These are phyloP conservation scores for Dendrobium catenatum DNA, from an alignment of 106 monocot species.

Conservation along the genomic window DNA sequence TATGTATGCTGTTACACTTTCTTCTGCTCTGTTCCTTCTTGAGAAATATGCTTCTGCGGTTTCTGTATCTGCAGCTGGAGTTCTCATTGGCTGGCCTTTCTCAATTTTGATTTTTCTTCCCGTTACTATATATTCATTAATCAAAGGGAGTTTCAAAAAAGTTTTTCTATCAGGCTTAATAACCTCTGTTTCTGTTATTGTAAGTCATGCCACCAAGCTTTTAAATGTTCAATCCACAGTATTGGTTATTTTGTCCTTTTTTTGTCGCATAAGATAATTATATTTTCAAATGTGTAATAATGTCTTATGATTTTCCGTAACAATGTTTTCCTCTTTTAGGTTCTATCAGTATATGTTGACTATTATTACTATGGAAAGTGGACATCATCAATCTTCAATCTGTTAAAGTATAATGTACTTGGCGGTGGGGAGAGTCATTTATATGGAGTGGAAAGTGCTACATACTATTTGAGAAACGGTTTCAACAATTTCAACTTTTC, in stretches of 20 bases:
- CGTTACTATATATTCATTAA: conserved; percentile 61
- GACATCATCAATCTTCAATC: conserved; percentile 93
- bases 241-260: not conserved
- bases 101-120: conserved; percentile 81
- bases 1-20: conserved; percentile 93
- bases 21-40: conserved; percentile 86
- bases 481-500: conserved; percentile 96
- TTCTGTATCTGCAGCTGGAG: conserved; percentile 79
- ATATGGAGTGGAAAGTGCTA: conserved; percentile 81
- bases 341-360: conserved; percentile 63
- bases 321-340: conserved; percentile 32
- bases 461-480: conserved; percentile 86
- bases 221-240: not conserved
- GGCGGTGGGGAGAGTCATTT: conserved; percentile 96
- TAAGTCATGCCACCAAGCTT: conserved; percentile 35
- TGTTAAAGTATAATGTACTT: conserved; percentile 77
- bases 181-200: conserved; percentile 60
- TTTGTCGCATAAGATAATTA: not conserved
- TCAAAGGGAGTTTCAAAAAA: conserved; percentile 42
- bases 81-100: conserved; percentile 96
- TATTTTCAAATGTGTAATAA: not conserved
- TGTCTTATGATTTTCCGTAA: not conserved
- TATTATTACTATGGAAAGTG: conserved; percentile 69
- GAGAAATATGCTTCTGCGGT: conserved; percentile 75
- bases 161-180: conserved; percentile 65